Conservation (phyloP, 345 rosid genomes). For the Hypericum androsaemum region DNA sequence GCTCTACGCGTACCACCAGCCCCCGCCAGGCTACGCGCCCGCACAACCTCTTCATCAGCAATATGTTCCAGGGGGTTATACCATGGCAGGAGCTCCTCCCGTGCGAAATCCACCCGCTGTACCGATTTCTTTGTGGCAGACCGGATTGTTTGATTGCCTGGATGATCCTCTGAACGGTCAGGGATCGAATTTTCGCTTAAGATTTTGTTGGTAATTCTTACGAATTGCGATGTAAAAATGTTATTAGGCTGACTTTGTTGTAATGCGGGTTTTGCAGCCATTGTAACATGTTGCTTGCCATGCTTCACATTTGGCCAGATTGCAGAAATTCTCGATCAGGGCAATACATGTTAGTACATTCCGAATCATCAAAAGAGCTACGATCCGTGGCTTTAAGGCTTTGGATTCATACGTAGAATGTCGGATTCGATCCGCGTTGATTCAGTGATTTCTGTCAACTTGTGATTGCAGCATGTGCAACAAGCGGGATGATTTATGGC, state of each 20-base stretch:
- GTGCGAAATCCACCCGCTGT: too few relatives aligned
- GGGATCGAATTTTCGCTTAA: background rate
- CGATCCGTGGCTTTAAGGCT: too few relatives aligned
- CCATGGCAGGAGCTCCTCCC: too few relatives aligned
- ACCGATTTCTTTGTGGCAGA: conserved; percentile 16
- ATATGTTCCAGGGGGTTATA: too few relatives aligned
- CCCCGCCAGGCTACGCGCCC: too few relatives aligned
- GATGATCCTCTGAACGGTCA: conserved; percentile 34
- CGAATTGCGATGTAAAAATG: background rate
- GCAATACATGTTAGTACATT: conserved; percentile 35
- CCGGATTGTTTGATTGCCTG: conserved; percentile 34
- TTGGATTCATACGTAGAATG: too few relatives aligned
- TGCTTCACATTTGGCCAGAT: conserved; percentile 44
- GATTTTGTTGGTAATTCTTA: background rate
- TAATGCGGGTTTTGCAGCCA: conserved; percentile 15
- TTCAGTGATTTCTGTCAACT: too few relatives aligned
- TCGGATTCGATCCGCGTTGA: too few relatives aligned
- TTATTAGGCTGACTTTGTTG: too few relatives aligned
- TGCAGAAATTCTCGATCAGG: conserved; percentile 40
- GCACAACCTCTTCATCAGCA: too few relatives aligned
- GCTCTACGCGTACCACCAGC: too few relatives aligned
- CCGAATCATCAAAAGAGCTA: too few relatives aligned
- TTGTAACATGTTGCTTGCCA: conserved; percentile 29
- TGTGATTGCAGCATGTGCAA: conserved; percentile 26
- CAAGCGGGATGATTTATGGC: conserved; percentile 28